A percentile compares a stretch with the other conserved stretches of the same genome.
Evolutionary conservation across 495 filamentous ascomycete species (phyloP).

Genomic region (Bacidia gigantensis): DNA sequence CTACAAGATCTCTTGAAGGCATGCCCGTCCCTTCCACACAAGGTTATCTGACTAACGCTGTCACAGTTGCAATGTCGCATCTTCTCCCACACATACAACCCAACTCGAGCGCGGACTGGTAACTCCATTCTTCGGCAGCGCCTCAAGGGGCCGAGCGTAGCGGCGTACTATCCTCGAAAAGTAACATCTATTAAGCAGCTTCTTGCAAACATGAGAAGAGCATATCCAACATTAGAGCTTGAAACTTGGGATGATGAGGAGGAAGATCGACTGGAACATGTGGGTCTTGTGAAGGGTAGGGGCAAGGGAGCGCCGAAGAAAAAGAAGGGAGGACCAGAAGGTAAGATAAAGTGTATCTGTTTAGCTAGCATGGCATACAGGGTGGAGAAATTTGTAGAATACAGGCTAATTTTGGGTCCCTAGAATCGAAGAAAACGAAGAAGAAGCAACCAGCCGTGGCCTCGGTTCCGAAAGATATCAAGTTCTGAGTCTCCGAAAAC

Average conservation of each 20-base stretch:
- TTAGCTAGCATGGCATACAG: slow-evolving; percentile 13
- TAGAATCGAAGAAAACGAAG: slow-evolving; percentile 27
- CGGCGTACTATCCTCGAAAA: slow-evolving; percentile 73
- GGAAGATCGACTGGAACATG: slow-evolving; percentile 63
- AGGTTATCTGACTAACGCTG: neutral
- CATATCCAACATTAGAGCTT: slow-evolving; percentile 40
- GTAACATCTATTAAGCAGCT: slow-evolving; percentile 56
- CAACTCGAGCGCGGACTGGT: slow-evolving; percentile 60
- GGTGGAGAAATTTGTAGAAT: too few species aligned
- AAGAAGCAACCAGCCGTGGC: slow-evolving; percentile 14
- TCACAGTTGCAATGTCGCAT: slow-evolving; percentile 72
- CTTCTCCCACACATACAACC: slow-evolving; percentile 86
- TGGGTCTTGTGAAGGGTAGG: slow-evolving; percentile 59
- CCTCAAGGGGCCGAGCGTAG: slow-evolving; percentile 61
- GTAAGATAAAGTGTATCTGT: slow-evolving; percentile 29
- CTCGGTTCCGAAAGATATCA: neutral
- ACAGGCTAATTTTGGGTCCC: slow-evolving; percentile 1
- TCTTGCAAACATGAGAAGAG: slow-evolving; percentile 33
- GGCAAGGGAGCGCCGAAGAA: slow-evolving; percentile 91
- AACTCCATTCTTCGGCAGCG: slow-evolving; percentile 81
- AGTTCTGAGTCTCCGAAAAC: too few species aligned
- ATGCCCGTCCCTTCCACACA: slow-evolving; percentile 60
- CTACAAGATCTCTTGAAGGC: slow-evolving; percentile 70
- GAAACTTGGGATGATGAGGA: slow-evolving; percentile 59
- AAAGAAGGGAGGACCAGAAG: slow-evolving; percentile 55